Base-by-base conservation (phyloP, 140 eudicot genomes). In the Ambrosia hybrid region DNA sequence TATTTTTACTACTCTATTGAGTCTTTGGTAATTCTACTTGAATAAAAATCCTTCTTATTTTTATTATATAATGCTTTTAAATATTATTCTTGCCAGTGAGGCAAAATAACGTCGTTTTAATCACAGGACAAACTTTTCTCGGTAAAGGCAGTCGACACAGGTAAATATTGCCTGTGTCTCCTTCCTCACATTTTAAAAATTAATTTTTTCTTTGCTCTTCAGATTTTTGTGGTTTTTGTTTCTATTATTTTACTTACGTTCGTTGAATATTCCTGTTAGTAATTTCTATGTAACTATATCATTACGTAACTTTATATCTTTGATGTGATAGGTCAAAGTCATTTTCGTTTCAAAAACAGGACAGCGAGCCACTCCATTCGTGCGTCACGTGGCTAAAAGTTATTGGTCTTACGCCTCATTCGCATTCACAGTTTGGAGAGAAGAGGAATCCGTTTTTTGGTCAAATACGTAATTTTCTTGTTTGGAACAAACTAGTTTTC, bases 311-410 rank as follows among this genome's bases (percentile, higher is more conserved):
- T 9, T 73, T 37, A 71, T 65, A 9, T 82, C 70, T 30, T 34
- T 16, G n/a, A 6, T 11, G 41, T 77, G 73, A 65, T 36, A 93
- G 98, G 97, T 94, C 73, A 94, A 83, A 83, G 97, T 86, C 60
- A 84, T 94, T 71, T 84, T 90, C 68, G 81, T 90, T 79, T 94
- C 99, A 66, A 80, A 81, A 72, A 90, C 96, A 13, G 99, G 99
- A 69, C 92, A 86, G 71, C 94, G 99, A 41, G 99, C 97, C 72
- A 84, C 97, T 30, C 99, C 99, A 5, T 88, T 83, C 46, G 84
- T 94, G 65, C 97, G 99, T 39, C 94, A 86, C 62, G 82, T 86
- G 75, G 96, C 96, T 49, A 83, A 73, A 74, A 74, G 14, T 41
- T 90, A 94, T 76, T 85, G 86, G 87, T 56, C 91, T 70, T 88